phyloP scores from a whole-genome alignment of 169 alveolate genomes.

The Prorocentrum cordatum region DNA sequence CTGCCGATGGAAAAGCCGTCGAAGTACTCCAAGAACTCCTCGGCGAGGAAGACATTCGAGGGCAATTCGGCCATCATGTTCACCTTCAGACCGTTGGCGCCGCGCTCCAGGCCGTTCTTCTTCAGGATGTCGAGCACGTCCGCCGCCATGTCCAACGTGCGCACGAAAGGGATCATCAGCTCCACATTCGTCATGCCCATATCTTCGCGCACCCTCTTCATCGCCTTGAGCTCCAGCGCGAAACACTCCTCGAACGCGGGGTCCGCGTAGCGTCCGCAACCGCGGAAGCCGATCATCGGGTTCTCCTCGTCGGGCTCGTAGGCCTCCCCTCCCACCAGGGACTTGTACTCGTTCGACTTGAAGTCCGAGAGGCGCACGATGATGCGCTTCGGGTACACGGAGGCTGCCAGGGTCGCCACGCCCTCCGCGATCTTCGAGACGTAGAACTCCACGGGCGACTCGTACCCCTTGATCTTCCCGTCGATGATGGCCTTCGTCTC shows the following conservation, averaged over 20 bases:
- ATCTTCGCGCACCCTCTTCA: slow-evolving; percentile 55
- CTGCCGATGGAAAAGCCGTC: slow-evolving; percentile 60
- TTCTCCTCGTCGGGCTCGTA: slow-evolving; percentile 68
- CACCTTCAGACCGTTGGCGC: slow-evolving; percentile 51
- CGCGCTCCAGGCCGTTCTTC: slow-evolving; percentile 49
- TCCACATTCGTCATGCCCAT: slow-evolving; percentile 64
- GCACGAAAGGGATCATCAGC: slow-evolving; percentile 63
- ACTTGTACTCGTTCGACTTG: slow-evolving; percentile 68
- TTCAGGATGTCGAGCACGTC: slow-evolving; percentile 39
- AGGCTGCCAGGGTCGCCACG: slow-evolving; percentile 62
- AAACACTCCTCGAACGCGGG: slow-evolving; percentile 66
- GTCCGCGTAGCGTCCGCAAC: slow-evolving; percentile 62
- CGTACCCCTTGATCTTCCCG: slow-evolving; percentile 31
- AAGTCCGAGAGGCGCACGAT: slow-evolving; percentile 61
- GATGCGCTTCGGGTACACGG: slow-evolving; percentile 64
- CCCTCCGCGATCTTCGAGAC: slow-evolving; percentile 51
- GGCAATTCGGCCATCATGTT: slow-evolving; percentile 65
- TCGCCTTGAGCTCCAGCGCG: slow-evolving; percentile 62
- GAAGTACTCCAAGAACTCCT: slow-evolving; percentile 61
- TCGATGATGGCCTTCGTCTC: slow-evolving; percentile 31
- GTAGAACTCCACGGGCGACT: slow-evolving; percentile 14
- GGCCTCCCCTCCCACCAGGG: slow-evolving; percentile 48
- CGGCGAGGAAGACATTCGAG: slow-evolving; percentile 49
- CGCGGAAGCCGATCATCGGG: slow-evolving; percentile 68
- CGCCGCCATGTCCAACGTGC: slow-evolving; percentile 60